Conservation (phyloP, 768 basidiomycete species). For the Roridomyces roridus region DNA sequence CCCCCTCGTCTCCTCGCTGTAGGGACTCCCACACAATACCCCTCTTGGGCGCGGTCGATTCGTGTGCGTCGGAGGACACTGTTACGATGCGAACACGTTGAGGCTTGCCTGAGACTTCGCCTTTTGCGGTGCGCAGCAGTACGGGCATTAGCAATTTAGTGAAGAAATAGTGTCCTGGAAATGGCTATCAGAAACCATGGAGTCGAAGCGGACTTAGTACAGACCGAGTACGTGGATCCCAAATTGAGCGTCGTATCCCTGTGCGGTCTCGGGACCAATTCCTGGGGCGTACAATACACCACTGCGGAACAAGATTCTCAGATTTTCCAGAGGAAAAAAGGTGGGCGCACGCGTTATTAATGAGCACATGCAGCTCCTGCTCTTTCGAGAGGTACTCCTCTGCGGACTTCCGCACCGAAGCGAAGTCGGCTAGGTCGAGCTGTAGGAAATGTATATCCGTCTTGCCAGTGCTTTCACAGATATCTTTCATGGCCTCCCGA, state of each 20-base stretch:
- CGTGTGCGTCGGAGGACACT: constrained; percentile 28
- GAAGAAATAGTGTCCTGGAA: constrained; percentile 40
- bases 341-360: constrained; percentile 37
- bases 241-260: constrained; percentile 41
- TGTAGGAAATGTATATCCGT: constrained; percentile 40
- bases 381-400: constrained; percentile 39
- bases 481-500: constrained; percentile 42
- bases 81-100: constrained; percentile 35
- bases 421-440: constrained; percentile 42
- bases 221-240: too few species aligned
- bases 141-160: constrained; percentile 37
- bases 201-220: neutral
- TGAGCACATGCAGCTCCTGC: constrained; percentile 39
- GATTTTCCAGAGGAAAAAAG: neutral
- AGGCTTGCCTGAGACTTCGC: constrained; percentile 28
- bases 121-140: constrained; percentile 34
- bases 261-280: constrained; percentile 32
- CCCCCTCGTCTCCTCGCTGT: constrained; percentile 30
- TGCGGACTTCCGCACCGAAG: constrained; percentile 35
- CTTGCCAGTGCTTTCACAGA: constrained; percentile 49
- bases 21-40: constrained; percentile 40
- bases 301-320: constrained; percentile 17
- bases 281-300: constrained; percentile 38
- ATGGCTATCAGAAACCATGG: neutral
- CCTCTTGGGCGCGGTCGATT: constrained; percentile 29